These are phyloP conservation scores for Chytriomyces sp. DNA, from an alignment of 192 early-diverging fungal species.

Conservation along the genomic window DNA sequence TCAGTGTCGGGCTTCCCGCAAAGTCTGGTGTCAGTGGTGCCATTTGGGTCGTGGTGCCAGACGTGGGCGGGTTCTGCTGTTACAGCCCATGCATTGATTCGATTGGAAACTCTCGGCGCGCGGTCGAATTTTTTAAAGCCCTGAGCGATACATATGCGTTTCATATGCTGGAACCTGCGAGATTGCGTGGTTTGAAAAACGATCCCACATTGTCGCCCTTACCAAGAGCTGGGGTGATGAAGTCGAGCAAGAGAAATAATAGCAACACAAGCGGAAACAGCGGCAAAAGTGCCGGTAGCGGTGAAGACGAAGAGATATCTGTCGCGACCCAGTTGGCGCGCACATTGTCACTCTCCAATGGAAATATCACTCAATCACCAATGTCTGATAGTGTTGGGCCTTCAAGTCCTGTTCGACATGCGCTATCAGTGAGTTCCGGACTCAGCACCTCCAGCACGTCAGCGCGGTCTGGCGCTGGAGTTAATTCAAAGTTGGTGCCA, in stretches of 20 bases:
- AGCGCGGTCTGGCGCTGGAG: neutral
- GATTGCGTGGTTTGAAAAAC: slow-evolving; percentile 11
- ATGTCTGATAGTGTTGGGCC: neutral
- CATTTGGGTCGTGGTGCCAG: slow-evolving; percentile 31
- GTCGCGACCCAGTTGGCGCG: neutral
- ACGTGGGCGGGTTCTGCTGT: slow-evolving; percentile 31
- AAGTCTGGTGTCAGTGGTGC: slow-evolving; percentile 39
- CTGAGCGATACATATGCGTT: slow-evolving; percentile 32
- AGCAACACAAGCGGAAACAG: neutral
- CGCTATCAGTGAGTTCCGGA: neutral
- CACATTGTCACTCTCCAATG: neutral
- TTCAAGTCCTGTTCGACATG: neutral
- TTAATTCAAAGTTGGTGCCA: neutral
- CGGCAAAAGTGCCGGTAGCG: neutral
- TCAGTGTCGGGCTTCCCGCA: slow-evolving; percentile 32
- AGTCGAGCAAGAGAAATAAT: neutral
- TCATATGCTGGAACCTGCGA: slow-evolving; percentile 31
- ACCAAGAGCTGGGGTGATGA: neutral
- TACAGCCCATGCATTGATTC: slow-evolving; percentile 36
- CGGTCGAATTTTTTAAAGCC: slow-evolving; percentile 35
- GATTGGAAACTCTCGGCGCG: slow-evolving; percentile 34
- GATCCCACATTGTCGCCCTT: slow-evolving; percentile 9
- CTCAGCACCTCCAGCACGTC: neutral
- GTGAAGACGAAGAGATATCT: neutral
- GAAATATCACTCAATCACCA: neutral